A percentile compares a stretch with the other conserved stretches of the same genome.
phyloP scores from a whole-genome alignment of 1,139 yeast species.

The Yamadazyma dushanensis region DNA sequence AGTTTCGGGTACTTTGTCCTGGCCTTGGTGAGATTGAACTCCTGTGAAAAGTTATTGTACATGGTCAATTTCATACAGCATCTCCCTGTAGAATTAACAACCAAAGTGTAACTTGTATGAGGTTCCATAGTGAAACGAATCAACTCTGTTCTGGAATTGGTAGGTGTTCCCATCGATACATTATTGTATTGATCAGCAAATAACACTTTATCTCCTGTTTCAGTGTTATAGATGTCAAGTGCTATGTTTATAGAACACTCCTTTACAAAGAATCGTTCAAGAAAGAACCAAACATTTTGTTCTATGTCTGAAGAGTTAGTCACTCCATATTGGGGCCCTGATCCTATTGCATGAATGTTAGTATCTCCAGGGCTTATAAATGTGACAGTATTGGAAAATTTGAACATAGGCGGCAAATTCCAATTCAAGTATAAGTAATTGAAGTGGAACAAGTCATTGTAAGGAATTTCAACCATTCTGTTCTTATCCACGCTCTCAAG shows the following conservation, averaged over 20 bases:
- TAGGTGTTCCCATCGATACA: slow-evolving; percentile 19
- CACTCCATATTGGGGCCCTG: slow-evolving; percentile 25
- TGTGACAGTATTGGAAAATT: slow-evolving; percentile 24
- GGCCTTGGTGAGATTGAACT: slow-evolving; percentile 25
- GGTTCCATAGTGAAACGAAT: slow-evolving; percentile 27
- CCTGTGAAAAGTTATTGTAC: slow-evolving; percentile 28
- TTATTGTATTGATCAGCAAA: slow-evolving; percentile 29
- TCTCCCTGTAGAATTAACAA: slow-evolving; percentile 22
- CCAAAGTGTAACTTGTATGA: slow-evolving; percentile 25
- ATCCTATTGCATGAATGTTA: not conserved
- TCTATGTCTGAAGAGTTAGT: slow-evolving; percentile 27
- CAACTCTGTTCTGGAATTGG: slow-evolving; percentile 31
- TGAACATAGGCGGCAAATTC: slow-evolving; percentile 40
- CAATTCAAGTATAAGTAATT: slow-evolving; percentile 66
- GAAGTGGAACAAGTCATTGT: slow-evolving; percentile 46
- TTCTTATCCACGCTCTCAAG: slow-evolving; percentile 14
- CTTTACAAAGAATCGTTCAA: slow-evolving; percentile 39
- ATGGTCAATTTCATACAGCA: slow-evolving; percentile 38
- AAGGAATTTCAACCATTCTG: slow-evolving; percentile 17
- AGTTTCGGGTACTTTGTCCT: slow-evolving; percentile 20
- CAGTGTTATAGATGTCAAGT: slow-evolving; percentile 30
- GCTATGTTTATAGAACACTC: slow-evolving; percentile 24
- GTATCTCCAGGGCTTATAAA: slow-evolving; percentile 25
- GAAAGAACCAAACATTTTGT: slow-evolving; percentile 49
- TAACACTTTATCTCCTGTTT: slow-evolving; percentile 33